Base-by-base conservation (phyloP, 2,329 filamentous ascomycete genomes). In the Ceratocystiopsis sp. region DNA sequence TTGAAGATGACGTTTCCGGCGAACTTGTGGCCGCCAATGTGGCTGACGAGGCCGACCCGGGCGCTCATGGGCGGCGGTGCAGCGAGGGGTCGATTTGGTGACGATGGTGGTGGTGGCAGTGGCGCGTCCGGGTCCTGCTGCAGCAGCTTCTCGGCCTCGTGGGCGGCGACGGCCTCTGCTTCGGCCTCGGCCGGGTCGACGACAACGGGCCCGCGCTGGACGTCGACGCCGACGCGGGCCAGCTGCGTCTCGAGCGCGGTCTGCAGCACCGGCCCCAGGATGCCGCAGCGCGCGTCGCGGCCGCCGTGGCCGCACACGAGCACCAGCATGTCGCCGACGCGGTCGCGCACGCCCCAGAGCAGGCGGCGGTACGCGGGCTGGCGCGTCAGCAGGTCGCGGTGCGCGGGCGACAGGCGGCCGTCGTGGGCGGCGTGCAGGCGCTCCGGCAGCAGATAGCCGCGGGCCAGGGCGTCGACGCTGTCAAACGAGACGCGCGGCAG, bases 241-340 rank as follows among this genome's bases (percentile, higher is more conserved):
- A 87, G 57, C 52, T 74, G 69, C 10, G 58, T 60, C 50, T 75
- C 69, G 51, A 96, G 96, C 52, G 86, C 80, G 0, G 61, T 60
- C 51, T 74, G 65, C 14, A 96, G 64, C 2, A 84, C 61, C 0
- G 86, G 85, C 0, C 84, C 87, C 49, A 89, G 67, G 18, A 84
- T 62, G 0, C 91, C 89, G 54, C 91, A 98, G 42, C 91, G 71
- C 53, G 68, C 65, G 56, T 98, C 91, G 12, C 91, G 69, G 3
- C 78, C 77, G 14, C 80, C 81, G 53, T 98, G 91, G 0, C 86
- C 85, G 55, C 91, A 98, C 37, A 95, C 80, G 17, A 96, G 63
- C 29, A 98, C 73, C n/a, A 84, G 53, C 5, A 86, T 67, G 48
- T 86, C 79, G 15, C 71, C 55, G 10, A 82, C 71, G 19, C 35